Base-by-base conservation (phyloP, 139 green algal species). In the Ettlia oleoabundans region DNA sequence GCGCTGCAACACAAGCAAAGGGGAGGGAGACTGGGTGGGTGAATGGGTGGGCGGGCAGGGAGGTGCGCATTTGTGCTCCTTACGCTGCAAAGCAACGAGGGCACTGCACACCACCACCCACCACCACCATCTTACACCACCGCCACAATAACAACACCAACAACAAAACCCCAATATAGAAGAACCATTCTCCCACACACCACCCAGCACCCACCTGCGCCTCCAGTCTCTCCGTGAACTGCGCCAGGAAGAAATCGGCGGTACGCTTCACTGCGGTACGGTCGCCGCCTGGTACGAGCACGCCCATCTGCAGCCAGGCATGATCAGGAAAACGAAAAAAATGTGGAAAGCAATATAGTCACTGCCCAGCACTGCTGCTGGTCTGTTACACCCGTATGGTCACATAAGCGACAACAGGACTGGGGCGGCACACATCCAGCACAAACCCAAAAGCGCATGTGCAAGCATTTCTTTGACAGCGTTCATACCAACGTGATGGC, bases 161-260 rank as follows among this genome's bases (percentile, higher is more conserved):
- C n/a, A 13, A 8, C 65, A 19, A 72, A 3, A 42, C 32, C 10
- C 33, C 64, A 8, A 26, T 19, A 73, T 15, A 4, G 18, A 33
- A 51, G 19, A 32, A 30, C 10, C 66, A 73, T 24, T 21, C 67
- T 18, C 67, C 1, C 38, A 37, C 7, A 33, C 18, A 9, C 64
- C 64, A 64, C 64, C 73, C 74, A 64, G 40, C 40, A 37, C 37
- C 70, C 76, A 82, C 84, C 76, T 95, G 88, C 66, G 85, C 80
- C 73, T 92, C 64, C 81, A 97, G 86, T 41, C 89, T 81, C 53
- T 92, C 85, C 55, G 96, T 81, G 85, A 99, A 99, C 51, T 82
- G 88, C 28, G 91, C 92, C 33, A 99, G 92, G 93, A 99, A 99
- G 93, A 98, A 99, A 64, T 97, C 88, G 13, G 93, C 97, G 13